Evolutionary conservation across 495 filamentous ascomycete genomes (phyloP).

Genomic region (Podospora pseudopauciseta): DNA sequence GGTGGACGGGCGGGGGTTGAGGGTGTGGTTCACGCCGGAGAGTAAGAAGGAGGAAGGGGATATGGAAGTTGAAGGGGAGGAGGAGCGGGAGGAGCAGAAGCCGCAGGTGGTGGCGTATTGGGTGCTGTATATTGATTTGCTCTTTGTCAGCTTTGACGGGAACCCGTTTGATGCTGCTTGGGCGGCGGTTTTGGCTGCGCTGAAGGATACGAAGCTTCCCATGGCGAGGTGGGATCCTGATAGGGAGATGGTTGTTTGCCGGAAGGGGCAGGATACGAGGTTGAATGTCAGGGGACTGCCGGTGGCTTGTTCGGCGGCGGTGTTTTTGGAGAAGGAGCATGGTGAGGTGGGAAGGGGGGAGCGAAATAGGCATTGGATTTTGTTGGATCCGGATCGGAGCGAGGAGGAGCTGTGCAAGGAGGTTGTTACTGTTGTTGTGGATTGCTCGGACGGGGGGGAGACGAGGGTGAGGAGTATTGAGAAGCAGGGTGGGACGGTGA

Average conservation of each 20-base stretch:
- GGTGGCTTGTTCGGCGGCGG: slow-evolving; percentile 65
- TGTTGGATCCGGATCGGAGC: slow-evolving; percentile 84
- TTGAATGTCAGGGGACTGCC: slow-evolving; percentile 60
- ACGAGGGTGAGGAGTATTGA: slow-evolving; percentile 64
- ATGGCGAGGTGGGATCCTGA: slow-evolving; percentile 83
- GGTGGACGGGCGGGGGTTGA: slow-evolving; percentile 58
- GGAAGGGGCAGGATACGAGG: slow-evolving; percentile 45
- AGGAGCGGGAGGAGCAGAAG: slow-evolving; percentile 36
- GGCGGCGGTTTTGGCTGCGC: slow-evolving; percentile 77
- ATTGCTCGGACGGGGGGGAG: slow-evolving; percentile 49
- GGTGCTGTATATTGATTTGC: slow-evolving; percentile 87
- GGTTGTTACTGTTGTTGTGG: slow-evolving; percentile 66
- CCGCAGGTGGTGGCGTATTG: slow-evolving; percentile 77
- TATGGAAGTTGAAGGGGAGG: slow-evolving; percentile 33
- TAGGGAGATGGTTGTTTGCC: slow-evolving; percentile 71
- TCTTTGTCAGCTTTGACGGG: slow-evolving; percentile 86
- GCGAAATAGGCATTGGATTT: slow-evolving; percentile 60
- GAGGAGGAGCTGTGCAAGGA: slow-evolving; percentile 82
- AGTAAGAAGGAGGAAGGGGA: slow-evolving; percentile 33
- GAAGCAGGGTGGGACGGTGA: slow-evolving; percentile 69
- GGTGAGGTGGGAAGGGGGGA: slow-evolving; percentile 38
- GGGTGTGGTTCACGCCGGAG: slow-evolving; percentile 63
- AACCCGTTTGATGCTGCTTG: slow-evolving; percentile 89
- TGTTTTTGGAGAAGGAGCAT: slow-evolving; percentile 69
- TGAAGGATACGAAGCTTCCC: slow-evolving; percentile 75